Evolutionary conservation across 1,139 yeast species (phyloP).

Genomic region (Ogataea hybrid): DNA sequence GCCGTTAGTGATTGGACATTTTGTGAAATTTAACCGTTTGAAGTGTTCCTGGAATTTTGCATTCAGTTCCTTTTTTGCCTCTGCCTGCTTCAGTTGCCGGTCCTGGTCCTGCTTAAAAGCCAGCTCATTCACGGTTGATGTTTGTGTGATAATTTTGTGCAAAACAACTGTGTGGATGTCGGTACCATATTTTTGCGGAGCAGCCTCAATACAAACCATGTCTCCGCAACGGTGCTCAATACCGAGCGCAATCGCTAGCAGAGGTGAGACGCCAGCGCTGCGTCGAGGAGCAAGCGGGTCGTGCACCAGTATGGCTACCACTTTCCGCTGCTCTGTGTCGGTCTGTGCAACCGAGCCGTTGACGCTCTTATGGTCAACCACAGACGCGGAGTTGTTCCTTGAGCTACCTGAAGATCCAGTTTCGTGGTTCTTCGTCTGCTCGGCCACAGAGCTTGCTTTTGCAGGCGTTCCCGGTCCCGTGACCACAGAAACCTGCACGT

Average conservation of each 20-base stretch:
- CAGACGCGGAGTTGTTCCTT: constrained; percentile 15
- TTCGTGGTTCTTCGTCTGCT: constrained; percentile 8
- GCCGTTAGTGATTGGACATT: constrained; percentile 46
- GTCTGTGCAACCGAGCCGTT: background rate
- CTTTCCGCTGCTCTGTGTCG: constrained; percentile 38
- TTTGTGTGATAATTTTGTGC: constrained; percentile 56
- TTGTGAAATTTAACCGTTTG: constrained; percentile 1
- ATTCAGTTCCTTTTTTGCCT: constrained; percentile 16
- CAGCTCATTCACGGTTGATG: constrained; percentile 30
- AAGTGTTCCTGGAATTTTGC: constrained; percentile 8
- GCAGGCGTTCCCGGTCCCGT: constrained; percentile 46
- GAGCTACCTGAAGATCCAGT: constrained; percentile 5
- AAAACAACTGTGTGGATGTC: constrained; percentile 36
- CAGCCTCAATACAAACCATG: constrained; percentile 50
- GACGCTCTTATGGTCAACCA: background rate
- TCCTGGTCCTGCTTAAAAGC: constrained; percentile 22
- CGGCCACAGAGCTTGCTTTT: constrained; percentile 22
- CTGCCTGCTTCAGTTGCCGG: constrained; percentile 33
- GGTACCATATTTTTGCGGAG: constrained; percentile 34
- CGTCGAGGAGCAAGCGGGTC: constrained; percentile 39
- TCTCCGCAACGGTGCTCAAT: constrained; percentile 52
- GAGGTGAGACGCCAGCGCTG: constrained; percentile 54
- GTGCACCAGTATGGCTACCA: constrained; percentile 55
- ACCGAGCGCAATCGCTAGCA: constrained; percentile 59
- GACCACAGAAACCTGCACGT: constrained; percentile 58